Percentiles rank a stretch among this genome's conserved stretches.
These are phyloP conservation scores for Aegilops umbellulata DNA, from an alignment of 176 grass and related monocot species.

Conservation along the genomic window DNA sequence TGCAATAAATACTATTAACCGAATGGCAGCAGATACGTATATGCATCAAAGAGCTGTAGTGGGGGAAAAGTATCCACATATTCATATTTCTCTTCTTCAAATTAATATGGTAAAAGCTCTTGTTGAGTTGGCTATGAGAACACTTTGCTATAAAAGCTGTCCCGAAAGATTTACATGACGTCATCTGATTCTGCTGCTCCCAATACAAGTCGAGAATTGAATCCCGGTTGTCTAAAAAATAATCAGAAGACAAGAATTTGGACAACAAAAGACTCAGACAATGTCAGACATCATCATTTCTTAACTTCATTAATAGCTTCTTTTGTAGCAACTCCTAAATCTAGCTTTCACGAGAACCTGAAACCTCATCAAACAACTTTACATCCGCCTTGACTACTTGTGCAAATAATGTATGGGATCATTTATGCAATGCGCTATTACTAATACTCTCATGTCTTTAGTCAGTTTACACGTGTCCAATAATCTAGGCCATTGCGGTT, in stretches of 20 bases:
- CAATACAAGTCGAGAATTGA: neutral
- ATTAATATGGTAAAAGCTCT: conserved; percentile 10
- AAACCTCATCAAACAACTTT: neutral
- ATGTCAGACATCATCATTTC: neutral
- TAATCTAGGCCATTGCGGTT: neutral
- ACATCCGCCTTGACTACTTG: neutral
- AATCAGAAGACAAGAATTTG: conserved; percentile 2
- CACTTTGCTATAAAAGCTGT: neutral
- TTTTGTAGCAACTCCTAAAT: conserved; percentile 3
- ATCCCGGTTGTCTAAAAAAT: neutral
- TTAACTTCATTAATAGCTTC: neutral
- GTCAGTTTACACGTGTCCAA: neutral
- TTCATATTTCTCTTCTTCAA: conserved; percentile 1
- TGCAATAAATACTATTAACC: neutral
- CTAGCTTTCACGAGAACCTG: neutral
- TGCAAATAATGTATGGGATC: neutral
- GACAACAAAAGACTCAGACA: neutral
- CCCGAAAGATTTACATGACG: neutral
- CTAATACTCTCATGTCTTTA: neutral
- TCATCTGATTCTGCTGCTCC: neutral
- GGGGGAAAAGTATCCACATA: neutral
- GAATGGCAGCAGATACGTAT: neutral
- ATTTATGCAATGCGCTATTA: neutral
- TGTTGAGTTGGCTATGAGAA: neutral
- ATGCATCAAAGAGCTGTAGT: conserved; percentile 12